These are phyloP conservation scores for Saccharomyces hybrid DNA, from an alignment of 1,139 yeast genomes.

Conservation along the genomic window DNA sequence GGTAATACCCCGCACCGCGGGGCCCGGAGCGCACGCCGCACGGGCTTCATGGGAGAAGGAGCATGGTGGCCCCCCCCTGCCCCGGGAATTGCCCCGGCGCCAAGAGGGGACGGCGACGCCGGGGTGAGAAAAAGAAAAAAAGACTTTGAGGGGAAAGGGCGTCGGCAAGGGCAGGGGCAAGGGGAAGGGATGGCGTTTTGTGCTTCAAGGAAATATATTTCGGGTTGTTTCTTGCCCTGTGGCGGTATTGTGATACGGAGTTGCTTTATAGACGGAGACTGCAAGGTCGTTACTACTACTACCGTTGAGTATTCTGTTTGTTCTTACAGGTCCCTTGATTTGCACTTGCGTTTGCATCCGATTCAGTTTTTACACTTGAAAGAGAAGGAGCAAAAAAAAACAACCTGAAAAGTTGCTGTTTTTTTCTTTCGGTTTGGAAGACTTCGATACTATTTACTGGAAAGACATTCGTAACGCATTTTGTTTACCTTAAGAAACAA, in stretches of 20 bases:
- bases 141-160: neutral
- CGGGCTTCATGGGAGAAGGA: neutral
- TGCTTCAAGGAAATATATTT: neutral
- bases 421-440: neutral
- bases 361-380: neutral
- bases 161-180: neutral
- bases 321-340: constrained; percentile 1
- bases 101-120: neutral
- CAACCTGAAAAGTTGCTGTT: neutral
- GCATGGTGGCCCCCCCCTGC: neutral
- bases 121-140: neutral
- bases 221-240: neutral
- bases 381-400: neutral
- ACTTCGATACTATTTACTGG: neutral
- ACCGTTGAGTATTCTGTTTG: neutral
- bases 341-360: neutral
- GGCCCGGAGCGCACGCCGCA: neutral
- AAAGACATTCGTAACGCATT: neutral
- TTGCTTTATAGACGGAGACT: neutral
- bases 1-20: neutral
- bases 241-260: neutral
- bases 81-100: neutral
- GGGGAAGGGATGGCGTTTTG: constrained; percentile 1
- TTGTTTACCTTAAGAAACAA: neutral
- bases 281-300: neutral